These are phyloP conservation scores for Trichaptum fuscoviolaceum DNA, from an alignment of 768 basidiomycete species.

Conservation along the genomic window DNA sequence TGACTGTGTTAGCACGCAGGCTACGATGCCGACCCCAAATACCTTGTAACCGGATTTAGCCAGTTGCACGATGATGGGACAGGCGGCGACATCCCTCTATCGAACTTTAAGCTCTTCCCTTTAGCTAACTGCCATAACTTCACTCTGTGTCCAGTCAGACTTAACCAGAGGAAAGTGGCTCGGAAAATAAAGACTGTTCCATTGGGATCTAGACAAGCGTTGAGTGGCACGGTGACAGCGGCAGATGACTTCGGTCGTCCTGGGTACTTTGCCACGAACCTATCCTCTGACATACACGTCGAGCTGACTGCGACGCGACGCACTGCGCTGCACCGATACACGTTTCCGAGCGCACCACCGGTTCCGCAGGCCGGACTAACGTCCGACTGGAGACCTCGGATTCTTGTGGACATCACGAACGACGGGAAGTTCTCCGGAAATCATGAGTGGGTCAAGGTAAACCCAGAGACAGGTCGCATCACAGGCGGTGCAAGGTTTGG, in stretches of 20 bases:
- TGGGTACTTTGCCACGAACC: conserved; percentile 4
- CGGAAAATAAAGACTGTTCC: neutral
- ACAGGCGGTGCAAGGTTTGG: neutral
- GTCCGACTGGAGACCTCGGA: neutral
- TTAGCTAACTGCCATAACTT: conserved; percentile 4
- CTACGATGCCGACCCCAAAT: conserved; percentile 9
- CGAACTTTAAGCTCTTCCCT: conserved; percentile 9
- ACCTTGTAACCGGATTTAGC: conserved; percentile 8
- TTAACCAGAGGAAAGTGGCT: neutral
- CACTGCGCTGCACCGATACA: conserved; percentile 11
- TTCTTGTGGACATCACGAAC: conserved; percentile 12
- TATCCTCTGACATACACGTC: conserved; percentile 1
- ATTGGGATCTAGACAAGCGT: neutral
- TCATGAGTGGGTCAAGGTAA: neutral
- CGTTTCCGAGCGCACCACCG: conserved; percentile 2
- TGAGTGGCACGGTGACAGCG: neutral
- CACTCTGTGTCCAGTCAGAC: neutral
- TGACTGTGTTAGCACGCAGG: conserved; percentile 7
- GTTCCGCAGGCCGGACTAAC: neutral
- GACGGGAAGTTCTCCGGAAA: conserved; percentile 7
- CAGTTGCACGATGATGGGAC: conserved; percentile 12
- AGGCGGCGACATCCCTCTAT: conserved; percentile 3
- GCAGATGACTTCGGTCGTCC: neutral
- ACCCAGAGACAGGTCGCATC: conserved; percentile 4
- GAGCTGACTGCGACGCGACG: conserved; percentile 10